phyloP scores from a whole-genome alignment of 192 early-diverging fungal species.

The Coemansia sp. region DNA sequence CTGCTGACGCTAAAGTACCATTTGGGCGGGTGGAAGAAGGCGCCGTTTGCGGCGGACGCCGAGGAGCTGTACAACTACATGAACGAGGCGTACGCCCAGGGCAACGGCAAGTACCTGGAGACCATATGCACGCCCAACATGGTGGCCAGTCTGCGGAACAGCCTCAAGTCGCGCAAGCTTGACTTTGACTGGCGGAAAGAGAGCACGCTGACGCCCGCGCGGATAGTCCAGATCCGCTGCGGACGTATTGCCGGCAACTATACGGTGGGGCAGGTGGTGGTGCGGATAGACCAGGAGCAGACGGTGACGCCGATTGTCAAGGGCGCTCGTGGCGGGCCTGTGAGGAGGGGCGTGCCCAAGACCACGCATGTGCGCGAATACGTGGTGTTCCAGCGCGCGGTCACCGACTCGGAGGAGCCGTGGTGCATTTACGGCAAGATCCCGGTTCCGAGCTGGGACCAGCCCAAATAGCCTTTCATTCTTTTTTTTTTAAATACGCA shows the following conservation, averaged over 20 bases:
- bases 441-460: slow-evolving; percentile 37
- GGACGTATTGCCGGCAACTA: slow-evolving; percentile 43
- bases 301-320: slow-evolving; percentile 20
- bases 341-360: slow-evolving; percentile 51
- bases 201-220: slow-evolving; percentile 52
- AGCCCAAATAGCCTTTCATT: too few species aligned
- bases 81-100: slow-evolving; percentile 66
- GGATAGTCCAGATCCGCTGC: slow-evolving; percentile 58
- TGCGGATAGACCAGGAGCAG: slow-evolving; percentile 65
- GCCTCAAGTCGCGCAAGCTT: slow-evolving; percentile 55
- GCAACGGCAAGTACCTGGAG: slow-evolving; percentile 55
- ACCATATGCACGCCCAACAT: slow-evolving; percentile 59
- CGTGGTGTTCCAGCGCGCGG: slow-evolving; percentile 62
- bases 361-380: slow-evolving; percentile 61
- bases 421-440: slow-evolving; percentile 68
- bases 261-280: slow-evolving; percentile 59
- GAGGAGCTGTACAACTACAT: slow-evolving; percentile 61
- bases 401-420: slow-evolving; percentile 56
- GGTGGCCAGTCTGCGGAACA: slow-evolving; percentile 59
- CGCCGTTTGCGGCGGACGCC: slow-evolving; percentile 54
- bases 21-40: slow-evolving; percentile 50
- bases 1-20: slow-evolving; percentile 17
- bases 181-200: slow-evolving; percentile 61
- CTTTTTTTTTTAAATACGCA: too few species aligned
- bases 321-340: too few species aligned